Conservation (phyloP, 768 basidiomycete genomes). For the Baorangia bicolor region DNA sequence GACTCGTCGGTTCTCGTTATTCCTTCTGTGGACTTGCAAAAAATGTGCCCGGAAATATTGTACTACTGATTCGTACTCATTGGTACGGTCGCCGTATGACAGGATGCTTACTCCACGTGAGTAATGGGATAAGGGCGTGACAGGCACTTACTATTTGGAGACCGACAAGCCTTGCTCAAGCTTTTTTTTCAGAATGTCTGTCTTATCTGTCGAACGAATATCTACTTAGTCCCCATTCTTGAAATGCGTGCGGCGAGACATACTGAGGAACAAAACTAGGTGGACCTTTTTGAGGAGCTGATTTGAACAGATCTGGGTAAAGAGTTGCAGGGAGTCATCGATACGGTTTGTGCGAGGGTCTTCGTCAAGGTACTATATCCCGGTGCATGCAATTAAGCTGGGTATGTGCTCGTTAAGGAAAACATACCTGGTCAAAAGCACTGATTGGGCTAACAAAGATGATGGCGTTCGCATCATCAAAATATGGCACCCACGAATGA, state of each 20-base stretch:
- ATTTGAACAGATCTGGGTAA: constrained; percentile 83
- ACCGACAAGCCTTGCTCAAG: constrained; percentile 67
- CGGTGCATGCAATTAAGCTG: background rate
- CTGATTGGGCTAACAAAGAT: constrained; percentile 79
- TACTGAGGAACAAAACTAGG: constrained; percentile 58
- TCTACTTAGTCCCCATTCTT: background rate
- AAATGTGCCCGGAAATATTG: constrained; percentile 90
- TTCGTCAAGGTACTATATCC: constrained; percentile 74
- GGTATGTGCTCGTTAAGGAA: background rate
- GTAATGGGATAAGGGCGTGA: background rate
- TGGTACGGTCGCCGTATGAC: constrained; percentile 76
- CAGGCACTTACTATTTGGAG: constrained; percentile 67
- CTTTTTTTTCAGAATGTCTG: constrained; percentile 73
- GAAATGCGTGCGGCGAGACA: constrained; percentile 19
- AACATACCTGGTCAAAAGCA: constrained; percentile 69
- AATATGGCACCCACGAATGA: constrained; percentile 71
- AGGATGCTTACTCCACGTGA: constrained; percentile 54
- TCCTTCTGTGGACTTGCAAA: constrained; percentile 72
- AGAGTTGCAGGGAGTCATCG: constrained; percentile 85
- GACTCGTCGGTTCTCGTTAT: constrained; percentile 78
- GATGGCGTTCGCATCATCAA: constrained; percentile 72
- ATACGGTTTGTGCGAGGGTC: constrained; percentile 83
- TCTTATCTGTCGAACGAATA: constrained; percentile 53
- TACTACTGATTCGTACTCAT: constrained; percentile 78
- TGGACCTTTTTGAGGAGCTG: constrained; percentile 70